Percentiles rank a stretch among this genome's conserved stretches.
phyloP scores from a whole-genome alignment of 2,329 filamentous ascomycete species.

The Neoascochyta sp. region DNA sequence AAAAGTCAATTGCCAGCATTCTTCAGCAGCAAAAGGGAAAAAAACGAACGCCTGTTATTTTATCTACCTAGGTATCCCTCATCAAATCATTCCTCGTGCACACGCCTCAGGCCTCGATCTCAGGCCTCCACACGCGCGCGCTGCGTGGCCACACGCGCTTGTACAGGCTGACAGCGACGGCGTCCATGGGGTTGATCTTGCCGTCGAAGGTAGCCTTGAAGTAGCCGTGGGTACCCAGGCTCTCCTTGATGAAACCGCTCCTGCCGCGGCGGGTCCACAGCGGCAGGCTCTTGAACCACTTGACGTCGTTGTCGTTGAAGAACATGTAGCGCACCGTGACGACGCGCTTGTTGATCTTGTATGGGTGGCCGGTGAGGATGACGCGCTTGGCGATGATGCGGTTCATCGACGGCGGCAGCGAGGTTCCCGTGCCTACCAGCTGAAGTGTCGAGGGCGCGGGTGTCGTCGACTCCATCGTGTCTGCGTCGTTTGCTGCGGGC shows the following conservation, averaged over 20 bases:
- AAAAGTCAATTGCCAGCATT: too few species aligned
- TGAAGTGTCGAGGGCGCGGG: conserved; percentile 48
- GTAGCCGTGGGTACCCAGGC: conserved; percentile 95
- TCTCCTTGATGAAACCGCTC: conserved; percentile 89
- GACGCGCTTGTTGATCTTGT: conserved; percentile 97
- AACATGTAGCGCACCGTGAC: conserved; percentile 99
- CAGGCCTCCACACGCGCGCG: conserved; percentile 48
- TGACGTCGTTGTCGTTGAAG: conserved; percentile 91
- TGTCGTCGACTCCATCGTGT: too few species aligned
- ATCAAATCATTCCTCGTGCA: conserved; percentile 15
- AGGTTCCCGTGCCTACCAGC: conserved; percentile 82
- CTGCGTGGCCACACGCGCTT: conserved; percentile 62
- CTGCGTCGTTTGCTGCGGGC: too few species aligned
- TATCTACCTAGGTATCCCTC: conserved; percentile 17
- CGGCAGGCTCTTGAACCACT: conserved; percentile 96
- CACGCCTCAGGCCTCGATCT: conserved; percentile 1
- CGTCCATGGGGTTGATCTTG: conserved; percentile 92
- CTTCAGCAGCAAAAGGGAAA: too few species aligned
- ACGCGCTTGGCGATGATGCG: conserved; percentile 91
- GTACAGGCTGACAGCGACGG: conserved; percentile 74
- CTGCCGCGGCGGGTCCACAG: conserved; percentile 89
- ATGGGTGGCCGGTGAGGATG: conserved; percentile 91
- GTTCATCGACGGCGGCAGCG: conserved; percentile 67
- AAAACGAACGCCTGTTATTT: conserved; percentile 14
- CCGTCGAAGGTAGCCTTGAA: conserved; percentile 99